phyloP scores from a whole-genome alignment of 257 asterid genomes.

The Knoxia roxburghii region DNA sequence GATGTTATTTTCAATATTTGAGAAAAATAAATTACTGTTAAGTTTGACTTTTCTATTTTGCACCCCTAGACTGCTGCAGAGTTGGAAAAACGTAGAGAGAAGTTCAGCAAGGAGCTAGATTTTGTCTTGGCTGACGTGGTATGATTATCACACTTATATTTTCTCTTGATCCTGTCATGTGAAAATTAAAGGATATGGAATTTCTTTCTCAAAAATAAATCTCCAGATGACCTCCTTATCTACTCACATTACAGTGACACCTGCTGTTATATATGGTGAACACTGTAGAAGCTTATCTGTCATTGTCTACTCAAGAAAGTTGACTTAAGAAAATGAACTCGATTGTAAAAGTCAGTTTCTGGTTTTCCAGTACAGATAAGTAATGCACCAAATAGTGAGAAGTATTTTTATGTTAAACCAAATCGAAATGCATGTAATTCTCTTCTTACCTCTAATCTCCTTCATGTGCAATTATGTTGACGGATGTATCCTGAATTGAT shows the following conservation, averaged over 20 bases:
- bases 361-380: background rate
- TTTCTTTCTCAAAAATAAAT: background rate
- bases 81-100: slow-evolving; percentile 73
- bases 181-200: background rate
- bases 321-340: background rate
- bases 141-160: slow-evolving; percentile 9
- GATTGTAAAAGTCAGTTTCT: background rate
- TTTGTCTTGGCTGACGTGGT: slow-evolving; percentile 95
- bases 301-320: background rate
- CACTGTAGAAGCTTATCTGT: slow-evolving; percentile 1
- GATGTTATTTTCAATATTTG: background rate
- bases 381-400: background rate
- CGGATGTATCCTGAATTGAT: background rate
- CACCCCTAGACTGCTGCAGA: slow-evolving; percentile 83
- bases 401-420: background rate
- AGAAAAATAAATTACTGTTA: background rate
- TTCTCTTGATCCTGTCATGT: background rate
- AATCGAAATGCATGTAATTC: background rate
- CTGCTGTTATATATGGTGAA: too few relatives aligned
- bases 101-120: slow-evolving; percentile 85
- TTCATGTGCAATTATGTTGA: background rate
- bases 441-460: background rate
- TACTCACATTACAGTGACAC: background rate
- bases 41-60: slow-evolving; percentile 6
- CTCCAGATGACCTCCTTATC: background rate